Percentiles rank a stretch among this genome's conserved stretches.
These are phyloP conservation scores for Diaporthe destruens DNA, from an alignment of 2,329 filamentous ascomycete species.

Conservation along the genomic window DNA sequence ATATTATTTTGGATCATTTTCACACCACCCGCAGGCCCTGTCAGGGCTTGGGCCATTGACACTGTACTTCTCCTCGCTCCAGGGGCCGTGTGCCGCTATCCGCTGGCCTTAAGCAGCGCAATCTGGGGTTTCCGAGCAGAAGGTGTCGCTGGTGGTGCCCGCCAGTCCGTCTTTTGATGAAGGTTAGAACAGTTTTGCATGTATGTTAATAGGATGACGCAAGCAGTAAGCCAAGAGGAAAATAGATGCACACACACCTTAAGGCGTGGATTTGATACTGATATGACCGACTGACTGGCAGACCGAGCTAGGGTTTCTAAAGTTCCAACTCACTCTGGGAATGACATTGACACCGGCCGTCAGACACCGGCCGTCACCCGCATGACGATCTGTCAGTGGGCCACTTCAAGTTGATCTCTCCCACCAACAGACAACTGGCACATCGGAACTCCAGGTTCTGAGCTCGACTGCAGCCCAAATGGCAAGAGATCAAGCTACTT, in stretches of 20 bases:
- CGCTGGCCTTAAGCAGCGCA: neutral
- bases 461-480: neutral
- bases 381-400: neutral
- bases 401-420: neutral
- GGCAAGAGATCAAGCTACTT: neutral
- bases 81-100: too few species aligned
- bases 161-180: neutral
- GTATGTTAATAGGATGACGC: neutral
- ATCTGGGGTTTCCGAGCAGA: neutral
- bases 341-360: neutral
- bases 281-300: too few species aligned
- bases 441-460: neutral
- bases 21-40: neutral
- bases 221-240: too few species aligned
- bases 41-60: too few species aligned
- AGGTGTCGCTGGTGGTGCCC: neutral
- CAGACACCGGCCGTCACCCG: neutral
- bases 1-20: neutral
- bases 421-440: neutral
- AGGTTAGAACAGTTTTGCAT: neutral
- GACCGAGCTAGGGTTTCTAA: too few species aligned
- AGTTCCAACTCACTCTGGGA: neutral
- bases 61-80: neutral
- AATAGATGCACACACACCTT: too few species aligned
- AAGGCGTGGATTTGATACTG: too few species aligned